Evolutionary conservation across 768 basidiomycete species (phyloP).

Genomic region (Boletus bicolor): DNA sequence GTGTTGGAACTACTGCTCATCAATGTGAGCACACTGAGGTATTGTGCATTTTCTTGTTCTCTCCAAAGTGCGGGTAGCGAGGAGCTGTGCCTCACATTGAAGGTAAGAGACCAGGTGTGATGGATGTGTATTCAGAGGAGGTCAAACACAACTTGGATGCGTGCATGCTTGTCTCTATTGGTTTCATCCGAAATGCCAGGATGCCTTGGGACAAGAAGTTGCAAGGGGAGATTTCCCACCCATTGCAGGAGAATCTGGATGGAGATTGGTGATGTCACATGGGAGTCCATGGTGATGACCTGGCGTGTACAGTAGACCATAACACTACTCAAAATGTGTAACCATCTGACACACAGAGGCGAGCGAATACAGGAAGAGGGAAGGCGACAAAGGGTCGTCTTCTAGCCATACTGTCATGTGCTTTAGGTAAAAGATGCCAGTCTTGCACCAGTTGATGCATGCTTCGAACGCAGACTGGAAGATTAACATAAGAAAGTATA

Average conservation of each 20-base stretch:
- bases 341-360: conserved; percentile 19
- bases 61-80: conserved; percentile 6
- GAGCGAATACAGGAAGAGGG: conserved; percentile 5
- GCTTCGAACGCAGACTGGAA: conserved; percentile 4
- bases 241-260: background rate
- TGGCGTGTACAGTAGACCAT: conserved; percentile 19
- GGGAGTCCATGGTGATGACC: conserved; percentile 15
- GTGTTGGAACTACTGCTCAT: background rate
- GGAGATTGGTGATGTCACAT: background rate
- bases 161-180: background rate
- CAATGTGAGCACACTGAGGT: background rate
- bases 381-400: conserved; percentile 7
- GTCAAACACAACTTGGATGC: background rate
- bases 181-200: background rate
- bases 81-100: background rate
- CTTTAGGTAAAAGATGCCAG: background rate
- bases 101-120: conserved; percentile 2
- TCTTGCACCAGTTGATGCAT: background rate
- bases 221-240: background rate
- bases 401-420: conserved; percentile 4
- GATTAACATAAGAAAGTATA: background rate
- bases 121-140: background rate
- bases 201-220: conserved; percentile 3
- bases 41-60: background rate
- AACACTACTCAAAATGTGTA: conserved; percentile 9